Base-by-base conservation (phyloP, 371 early-diverging fungal genomes). In the Mortierella sp. region DNA sequence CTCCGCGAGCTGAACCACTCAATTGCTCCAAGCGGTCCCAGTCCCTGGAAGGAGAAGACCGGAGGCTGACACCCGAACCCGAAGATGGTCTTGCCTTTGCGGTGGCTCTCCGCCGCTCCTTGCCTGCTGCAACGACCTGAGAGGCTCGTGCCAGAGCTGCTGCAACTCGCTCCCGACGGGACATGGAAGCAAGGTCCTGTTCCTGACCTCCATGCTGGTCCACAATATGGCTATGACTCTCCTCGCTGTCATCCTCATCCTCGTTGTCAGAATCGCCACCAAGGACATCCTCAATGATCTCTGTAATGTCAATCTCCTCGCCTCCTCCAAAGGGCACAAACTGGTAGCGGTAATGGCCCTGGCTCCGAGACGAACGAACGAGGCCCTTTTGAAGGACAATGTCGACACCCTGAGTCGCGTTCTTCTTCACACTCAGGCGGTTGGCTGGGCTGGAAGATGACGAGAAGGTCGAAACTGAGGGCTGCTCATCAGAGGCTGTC, bases 261-360 rank as follows among this genome's bases (percentile, higher is more conserved):
- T 89, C 86, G 46, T 86, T 84, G 13, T 85, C 86, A 11, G 83
- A 79, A 24, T 82, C 82, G 50, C 81, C 87, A 2, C 81, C 86
- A 74, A 83, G 80, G 53, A 88, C 84, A 69, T 88, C 87, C 57
- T 89, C 89, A 69, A 89, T 82, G 34, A 89, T 82, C 64, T 88
- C 88, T 44, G 87, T 79, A 37, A 89, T 88, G 55, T 89, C 89
- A 71, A 86, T 88, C 50, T 87, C 89, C 43, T 86, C 86, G 5
- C 78, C 88, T 10, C 88, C 87, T 28, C 80, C 82, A 44, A 74
- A 50, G 16, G 88, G 82, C 31, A 89, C 73, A 74, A 89, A 89
- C 40, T 82, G 81, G 74, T 89, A 89, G n/a, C 78, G 88, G 37
- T 76, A 85, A 31, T 78, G 72, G 28, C 59, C 44, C 34, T 64